Evolutionary conservation across 2,329 filamentous ascomycete species (phyloP).

Genomic region (Aspergillus sojae): DNA sequence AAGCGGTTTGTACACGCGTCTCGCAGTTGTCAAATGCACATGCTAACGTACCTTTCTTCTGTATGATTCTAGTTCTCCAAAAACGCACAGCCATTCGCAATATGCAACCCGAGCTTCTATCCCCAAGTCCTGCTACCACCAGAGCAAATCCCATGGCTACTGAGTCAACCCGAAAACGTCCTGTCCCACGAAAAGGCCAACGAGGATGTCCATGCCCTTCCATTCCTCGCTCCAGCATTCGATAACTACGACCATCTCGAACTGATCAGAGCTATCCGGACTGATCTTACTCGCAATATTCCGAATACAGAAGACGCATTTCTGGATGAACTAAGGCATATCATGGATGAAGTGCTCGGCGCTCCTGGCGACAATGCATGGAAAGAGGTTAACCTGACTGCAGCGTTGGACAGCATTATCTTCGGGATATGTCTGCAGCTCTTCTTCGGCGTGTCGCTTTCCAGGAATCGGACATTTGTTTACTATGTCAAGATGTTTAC

Average conservation of each 20-base stretch:
- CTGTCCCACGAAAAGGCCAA: neutral
- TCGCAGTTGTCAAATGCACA: neutral
- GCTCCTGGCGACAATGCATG: neutral
- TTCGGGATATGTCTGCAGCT: neutral
- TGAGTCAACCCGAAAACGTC: neutral
- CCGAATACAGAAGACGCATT: neutral
- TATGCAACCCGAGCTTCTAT: neutral
- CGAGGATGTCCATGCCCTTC: neutral
- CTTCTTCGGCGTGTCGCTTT: neutral
- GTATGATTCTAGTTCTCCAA: neutral
- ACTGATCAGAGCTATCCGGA: neutral
- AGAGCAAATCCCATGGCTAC: neutral
- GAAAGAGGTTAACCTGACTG: neutral
- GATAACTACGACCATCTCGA: neutral
- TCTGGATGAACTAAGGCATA: neutral
- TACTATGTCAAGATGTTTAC: neutral
- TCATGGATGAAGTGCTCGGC: neutral
- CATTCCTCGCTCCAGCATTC: neutral
- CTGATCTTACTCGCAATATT: neutral
- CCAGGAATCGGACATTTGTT: neutral
- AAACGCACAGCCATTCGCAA: neutral
- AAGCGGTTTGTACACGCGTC: neutral
- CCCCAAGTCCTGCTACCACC: neutral
- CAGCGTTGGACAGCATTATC: neutral
- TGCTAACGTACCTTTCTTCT: neutral